Base-by-base conservation (phyloP, 768 basidiomycete genomes). In the Pisolithus marmoratus region DNA sequence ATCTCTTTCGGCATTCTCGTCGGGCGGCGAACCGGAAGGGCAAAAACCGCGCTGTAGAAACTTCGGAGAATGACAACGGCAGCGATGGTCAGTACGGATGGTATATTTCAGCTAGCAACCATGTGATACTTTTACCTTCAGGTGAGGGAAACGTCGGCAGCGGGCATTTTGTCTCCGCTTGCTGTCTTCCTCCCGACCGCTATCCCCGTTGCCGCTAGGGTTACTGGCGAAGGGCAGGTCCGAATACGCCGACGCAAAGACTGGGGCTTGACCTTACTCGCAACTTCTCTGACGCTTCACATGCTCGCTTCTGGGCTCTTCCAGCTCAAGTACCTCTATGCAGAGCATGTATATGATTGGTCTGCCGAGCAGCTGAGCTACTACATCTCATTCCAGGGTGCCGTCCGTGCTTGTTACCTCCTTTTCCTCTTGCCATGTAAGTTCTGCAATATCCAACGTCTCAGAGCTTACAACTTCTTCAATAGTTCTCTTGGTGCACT, bases 321-420 rank as follows among this genome's bases (percentile, higher is more conserved):
- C 65, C 83, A 81, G 48, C 72, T 85, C 53, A 91, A 90, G 65
- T 90, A 89, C 57, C 69, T 90, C 34, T 92, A 90, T 54, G 87
- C 84, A 0, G 80, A 82, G 57, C 84, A 89, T 60, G 70, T 84
- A 9, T 90, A 84, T 59, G 63, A 70, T 11, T 90, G 88, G 88
- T 76, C 74, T 14, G 76, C 85, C 11, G 78, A 79, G 36, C 72
- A 86, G 78, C 61, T 90, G 55, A 84, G 87, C 43, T 83, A 85
- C 61, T 90, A 88, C 58, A 85, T 90, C 70, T 84, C 86, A 0
- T 75, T 80, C 20, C 71, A 85, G 52, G 87, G 86, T 65, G 75
- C 76, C 27, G 65, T 78, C 8, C 79, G 87, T 26, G 87, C 86
- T 1, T 61, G 82, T 49, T 77, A 87, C 59, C 72, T 89, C 1